Percentiles rank a stretch among this genome's conserved stretches.
These are phyloP conservation scores for Macroventuria anomochaeta DNA, from an alignment of 2,329 filamentous ascomycete species.

Conservation along the genomic window DNA sequence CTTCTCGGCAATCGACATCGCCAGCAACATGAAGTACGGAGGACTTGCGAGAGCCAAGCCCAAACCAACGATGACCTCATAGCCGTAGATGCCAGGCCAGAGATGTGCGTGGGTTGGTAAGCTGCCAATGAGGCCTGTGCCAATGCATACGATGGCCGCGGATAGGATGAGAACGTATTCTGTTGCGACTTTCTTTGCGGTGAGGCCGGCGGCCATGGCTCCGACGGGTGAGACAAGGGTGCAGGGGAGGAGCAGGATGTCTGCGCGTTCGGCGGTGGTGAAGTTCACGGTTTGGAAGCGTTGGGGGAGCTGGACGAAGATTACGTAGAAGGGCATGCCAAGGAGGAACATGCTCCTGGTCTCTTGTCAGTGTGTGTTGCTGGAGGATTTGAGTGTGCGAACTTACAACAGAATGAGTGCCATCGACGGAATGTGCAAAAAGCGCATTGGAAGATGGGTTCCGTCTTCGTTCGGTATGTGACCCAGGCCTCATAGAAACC, in stretches of 20 bases:
- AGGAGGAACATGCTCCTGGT: constrained; percentile 35
- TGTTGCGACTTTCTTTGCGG: constrained; percentile 27
- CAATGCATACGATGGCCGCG: constrained; percentile 30
- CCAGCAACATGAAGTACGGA: constrained; percentile 37
- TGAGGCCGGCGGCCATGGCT: constrained; percentile 31
- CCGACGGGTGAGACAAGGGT: constrained; percentile 38
- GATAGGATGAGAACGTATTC: constrained; percentile 33
- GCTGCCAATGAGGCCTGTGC: constrained; percentile 37
- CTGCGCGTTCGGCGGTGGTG: constrained; percentile 38
- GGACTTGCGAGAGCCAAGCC: constrained; percentile 37
- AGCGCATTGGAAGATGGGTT: constrained; percentile 38
- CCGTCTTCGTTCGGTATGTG: constrained; percentile 31
- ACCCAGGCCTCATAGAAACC: constrained; percentile 39
- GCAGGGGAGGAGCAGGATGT: constrained; percentile 39
- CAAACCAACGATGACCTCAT: constrained; percentile 38
- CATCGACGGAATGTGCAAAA: constrained; percentile 33
- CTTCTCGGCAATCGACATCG: constrained; percentile 30
- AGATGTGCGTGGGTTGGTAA: constrained; percentile 29
- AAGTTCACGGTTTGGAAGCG: constrained; percentile 44
- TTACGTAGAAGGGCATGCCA: constrained; percentile 39
- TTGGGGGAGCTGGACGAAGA: constrained; percentile 42
- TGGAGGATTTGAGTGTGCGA: background rate
- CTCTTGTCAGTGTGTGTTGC: background rate
- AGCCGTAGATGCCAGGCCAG: constrained; percentile 34
- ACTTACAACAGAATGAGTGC: constrained; percentile 33